These are phyloP conservation scores for Oryza rufipogon DNA, from an alignment of 176 grass and related monocot genomes.

Conservation along the genomic window DNA sequence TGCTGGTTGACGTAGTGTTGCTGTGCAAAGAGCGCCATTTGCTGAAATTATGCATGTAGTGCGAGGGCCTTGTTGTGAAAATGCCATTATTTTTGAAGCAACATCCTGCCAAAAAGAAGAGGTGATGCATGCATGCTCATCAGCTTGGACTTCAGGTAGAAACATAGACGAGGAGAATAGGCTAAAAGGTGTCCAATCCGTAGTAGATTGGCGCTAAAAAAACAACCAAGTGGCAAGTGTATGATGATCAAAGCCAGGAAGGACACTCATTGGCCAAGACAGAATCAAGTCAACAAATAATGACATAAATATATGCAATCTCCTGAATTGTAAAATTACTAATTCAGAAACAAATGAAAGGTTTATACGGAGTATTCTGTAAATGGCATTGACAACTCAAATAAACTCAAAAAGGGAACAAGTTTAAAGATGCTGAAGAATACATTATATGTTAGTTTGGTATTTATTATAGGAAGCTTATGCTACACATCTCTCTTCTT, in stretches of 20 bases:
- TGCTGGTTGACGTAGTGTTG: slow-evolving; percentile 91
- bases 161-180: slow-evolving; percentile 10
- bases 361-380: neutral
- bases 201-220: neutral
- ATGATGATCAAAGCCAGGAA: neutral
- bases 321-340: slow-evolving; percentile 9
- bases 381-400: slow-evolving; percentile 1
- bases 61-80: slow-evolving; percentile 90
- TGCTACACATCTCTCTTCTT: slow-evolving; percentile 4
- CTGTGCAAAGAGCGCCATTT: slow-evolving; percentile 81
- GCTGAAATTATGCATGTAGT: slow-evolving; percentile 98
- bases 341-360: slow-evolving; percentile 22
- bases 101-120: slow-evolving; percentile 69
- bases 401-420: neutral
- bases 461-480: slow-evolving; percentile 22
- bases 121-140: slow-evolving; percentile 31
- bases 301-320: neutral
- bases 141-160: neutral
- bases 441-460: neutral
- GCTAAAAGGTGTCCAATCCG: slow-evolving; percentile 4
- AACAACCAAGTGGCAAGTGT: neutral
- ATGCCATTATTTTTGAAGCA: slow-evolving; percentile 96
- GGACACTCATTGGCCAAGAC: neutral
- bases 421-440: neutral
- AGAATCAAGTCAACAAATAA: neutral